These are phyloP conservation scores for Podosphaera xanthii DNA, from an alignment of 2,329 filamentous ascomycete genomes.

Conservation along the genomic window DNA sequence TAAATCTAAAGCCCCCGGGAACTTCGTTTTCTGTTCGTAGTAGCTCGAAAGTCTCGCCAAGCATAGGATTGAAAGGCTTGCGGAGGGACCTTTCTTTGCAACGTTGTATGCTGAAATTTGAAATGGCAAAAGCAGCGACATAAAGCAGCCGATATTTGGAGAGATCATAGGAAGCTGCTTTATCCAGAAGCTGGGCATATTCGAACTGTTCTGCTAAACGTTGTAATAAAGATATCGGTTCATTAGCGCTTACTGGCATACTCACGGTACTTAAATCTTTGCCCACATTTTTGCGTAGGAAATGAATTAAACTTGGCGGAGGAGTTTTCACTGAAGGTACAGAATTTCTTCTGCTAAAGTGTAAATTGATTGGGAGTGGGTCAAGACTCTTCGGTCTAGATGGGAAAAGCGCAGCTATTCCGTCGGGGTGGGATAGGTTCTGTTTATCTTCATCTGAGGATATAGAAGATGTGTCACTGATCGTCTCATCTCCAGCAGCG, in stretches of 20 bases:
- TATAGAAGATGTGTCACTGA: constrained; percentile 29
- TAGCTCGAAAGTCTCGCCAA: constrained; percentile 88
- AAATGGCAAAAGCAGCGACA: constrained; percentile 76
- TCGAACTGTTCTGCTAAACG: constrained; percentile 77
- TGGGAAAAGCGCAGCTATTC: constrained; percentile 54
- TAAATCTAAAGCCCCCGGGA: constrained; percentile 55
- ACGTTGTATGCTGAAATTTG: constrained; percentile 57
- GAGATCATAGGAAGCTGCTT: constrained; percentile 39
- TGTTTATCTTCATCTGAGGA: constrained; percentile 35
- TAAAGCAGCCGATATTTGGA: constrained; percentile 52
- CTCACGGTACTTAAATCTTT: constrained; percentile 93
- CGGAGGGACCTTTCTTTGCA: constrained; percentile 79
- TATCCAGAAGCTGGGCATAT: constrained; percentile 66
- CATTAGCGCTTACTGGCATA: constrained; percentile 93
- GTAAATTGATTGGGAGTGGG: constrained; percentile 50
- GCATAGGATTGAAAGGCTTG: constrained; percentile 92
- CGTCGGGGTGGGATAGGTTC: constrained; percentile 22
- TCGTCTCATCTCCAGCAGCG: constrained; percentile 28
- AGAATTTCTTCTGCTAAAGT: constrained; percentile 41
- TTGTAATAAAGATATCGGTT: constrained; percentile 72
- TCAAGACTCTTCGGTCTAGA: constrained; percentile 48
- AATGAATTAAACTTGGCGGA: constrained; percentile 80
- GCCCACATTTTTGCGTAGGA: constrained; percentile 89
- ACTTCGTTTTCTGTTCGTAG: constrained; percentile 58
- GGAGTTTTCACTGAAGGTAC: constrained; percentile 52